phyloP scores from a whole-genome alignment of 257 asterid species.

The Lycium barbarum region DNA sequence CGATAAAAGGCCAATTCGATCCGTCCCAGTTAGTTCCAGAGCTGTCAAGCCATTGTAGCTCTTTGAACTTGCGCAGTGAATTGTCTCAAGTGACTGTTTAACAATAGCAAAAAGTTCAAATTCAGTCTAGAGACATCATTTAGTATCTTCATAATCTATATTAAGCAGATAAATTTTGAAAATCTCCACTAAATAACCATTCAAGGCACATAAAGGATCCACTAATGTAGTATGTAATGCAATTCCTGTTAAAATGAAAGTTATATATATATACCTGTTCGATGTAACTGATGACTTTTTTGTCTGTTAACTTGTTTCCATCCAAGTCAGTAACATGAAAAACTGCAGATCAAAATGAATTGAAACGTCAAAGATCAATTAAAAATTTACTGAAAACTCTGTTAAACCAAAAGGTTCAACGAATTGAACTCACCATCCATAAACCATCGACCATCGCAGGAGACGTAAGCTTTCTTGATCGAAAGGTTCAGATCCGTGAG shows the following conservation, averaged over 20 bases:
- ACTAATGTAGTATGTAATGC: neutral
- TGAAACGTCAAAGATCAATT: conserved; percentile 42
- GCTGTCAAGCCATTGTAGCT: conserved; percentile 73
- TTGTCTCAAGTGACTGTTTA: conserved; percentile 76
- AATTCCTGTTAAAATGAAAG: neutral
- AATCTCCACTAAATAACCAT: neutral
- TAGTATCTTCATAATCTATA: neutral
- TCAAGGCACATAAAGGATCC: neutral
- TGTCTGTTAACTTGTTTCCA: conserved; percentile 87
- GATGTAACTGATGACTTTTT: conserved; percentile 74
- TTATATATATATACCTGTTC: conserved; percentile 63
- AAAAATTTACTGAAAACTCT: neutral
- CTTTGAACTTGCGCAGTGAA: conserved; percentile 65
- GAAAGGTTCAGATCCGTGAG: conserved; percentile 89
- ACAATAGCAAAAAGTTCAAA: neutral
- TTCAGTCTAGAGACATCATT: neutral
- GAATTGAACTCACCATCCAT: conserved; percentile 78
- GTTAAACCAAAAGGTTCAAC: neutral
- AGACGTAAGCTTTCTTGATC: conserved; percentile 87
- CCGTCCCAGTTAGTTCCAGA: conserved; percentile 84
- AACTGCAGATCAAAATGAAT: conserved; percentile 52
- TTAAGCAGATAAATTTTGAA: neutral
- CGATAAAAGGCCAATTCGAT: conserved; percentile 85
- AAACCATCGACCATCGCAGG: conserved; percentile 96
- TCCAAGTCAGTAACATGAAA: conserved; percentile 95